phyloP scores from a whole-genome alignment of 345 rosid species.

The Dipteronia dyeriana region DNA sequence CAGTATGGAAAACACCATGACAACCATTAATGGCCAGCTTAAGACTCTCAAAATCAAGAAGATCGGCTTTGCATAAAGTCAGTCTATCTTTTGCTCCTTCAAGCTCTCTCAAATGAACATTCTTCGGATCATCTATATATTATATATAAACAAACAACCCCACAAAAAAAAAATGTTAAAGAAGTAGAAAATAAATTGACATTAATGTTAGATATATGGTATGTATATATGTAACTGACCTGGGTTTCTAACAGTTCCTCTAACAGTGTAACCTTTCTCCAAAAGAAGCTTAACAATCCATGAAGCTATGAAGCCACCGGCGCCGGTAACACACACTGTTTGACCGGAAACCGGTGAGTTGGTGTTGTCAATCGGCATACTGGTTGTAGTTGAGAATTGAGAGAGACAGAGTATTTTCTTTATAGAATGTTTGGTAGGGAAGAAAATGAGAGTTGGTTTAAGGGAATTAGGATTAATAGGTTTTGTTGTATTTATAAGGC shows the following conservation, averaged over 20 bases:
- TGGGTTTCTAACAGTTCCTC: conserved; percentile 89
- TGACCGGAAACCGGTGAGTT: conserved; percentile 43
- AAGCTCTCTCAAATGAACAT: conserved; percentile 77
- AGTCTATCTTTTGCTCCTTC: conserved; percentile 90
- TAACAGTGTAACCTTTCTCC: conserved; percentile 76
- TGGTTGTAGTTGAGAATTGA: not conserved
- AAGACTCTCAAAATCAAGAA: conserved; percentile 70
- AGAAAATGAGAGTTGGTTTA: not conserved
- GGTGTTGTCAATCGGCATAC: conserved; percentile 45
- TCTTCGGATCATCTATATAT: conserved; percentile 76
- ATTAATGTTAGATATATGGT: not conserved
- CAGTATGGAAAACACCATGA: conserved; percentile 94
- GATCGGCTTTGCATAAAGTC: conserved; percentile 71
- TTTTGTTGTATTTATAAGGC: not conserved
- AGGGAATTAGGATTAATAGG: not conserved
- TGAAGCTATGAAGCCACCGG: conserved; percentile 96
- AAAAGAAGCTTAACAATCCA: conserved; percentile 90
- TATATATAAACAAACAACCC: not conserved
- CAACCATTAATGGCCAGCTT: conserved; percentile 72
- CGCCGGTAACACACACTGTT: conserved; percentile 93
- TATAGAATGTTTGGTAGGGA: not conserved
- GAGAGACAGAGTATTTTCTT: not conserved
- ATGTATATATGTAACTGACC: conserved; percentile 32
- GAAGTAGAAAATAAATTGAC: not conserved
- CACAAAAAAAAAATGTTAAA: not conserved